Conservation (phyloP, 306 rosid genomes). For the Acacia confusa region DNA sequence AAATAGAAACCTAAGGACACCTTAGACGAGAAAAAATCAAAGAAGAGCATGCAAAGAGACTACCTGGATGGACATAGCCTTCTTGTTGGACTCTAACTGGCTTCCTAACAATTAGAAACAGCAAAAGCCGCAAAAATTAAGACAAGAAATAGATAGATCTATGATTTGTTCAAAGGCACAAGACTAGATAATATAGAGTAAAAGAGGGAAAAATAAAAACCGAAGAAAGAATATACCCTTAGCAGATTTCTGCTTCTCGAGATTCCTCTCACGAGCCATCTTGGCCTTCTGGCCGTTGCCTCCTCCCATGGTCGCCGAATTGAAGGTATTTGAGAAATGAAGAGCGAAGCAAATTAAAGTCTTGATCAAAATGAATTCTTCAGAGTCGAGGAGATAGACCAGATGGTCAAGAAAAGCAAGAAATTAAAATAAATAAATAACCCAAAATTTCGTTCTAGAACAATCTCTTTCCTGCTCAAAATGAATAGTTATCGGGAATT, state of each 20-base stretch:
- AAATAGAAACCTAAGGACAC: not conserved
- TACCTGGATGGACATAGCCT: constrained; percentile 67
- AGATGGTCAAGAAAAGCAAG: not conserved
- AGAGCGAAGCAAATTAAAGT: not conserved
- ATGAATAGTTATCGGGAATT: too few species aligned
- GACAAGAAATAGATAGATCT: constrained; percentile 9
- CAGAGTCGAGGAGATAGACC: not conserved
- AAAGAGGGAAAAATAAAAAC: not conserved
- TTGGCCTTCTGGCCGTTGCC: constrained; percentile 66
- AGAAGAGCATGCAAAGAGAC: constrained; percentile 8
- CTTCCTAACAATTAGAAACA: constrained; percentile 45
- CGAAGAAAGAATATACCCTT: constrained; percentile 35
- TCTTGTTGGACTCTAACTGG: constrained; percentile 61
- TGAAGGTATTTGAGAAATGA: not conserved
- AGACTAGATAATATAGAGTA: not conserved
- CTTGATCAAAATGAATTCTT: not conserved
- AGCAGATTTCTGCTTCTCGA: constrained; percentile 50
- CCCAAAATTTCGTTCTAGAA: not conserved
- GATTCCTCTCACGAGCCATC: constrained; percentile 60
- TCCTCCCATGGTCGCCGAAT: constrained; percentile 52
- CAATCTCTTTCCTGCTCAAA: not conserved
- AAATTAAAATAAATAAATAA: too few species aligned
- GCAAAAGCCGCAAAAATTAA: not conserved
- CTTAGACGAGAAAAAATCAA: not conserved
- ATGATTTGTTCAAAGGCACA: not conserved